Conservation (phyloP, 805 yeast species). For the Wickerhamomyces strasburgensis region DNA sequence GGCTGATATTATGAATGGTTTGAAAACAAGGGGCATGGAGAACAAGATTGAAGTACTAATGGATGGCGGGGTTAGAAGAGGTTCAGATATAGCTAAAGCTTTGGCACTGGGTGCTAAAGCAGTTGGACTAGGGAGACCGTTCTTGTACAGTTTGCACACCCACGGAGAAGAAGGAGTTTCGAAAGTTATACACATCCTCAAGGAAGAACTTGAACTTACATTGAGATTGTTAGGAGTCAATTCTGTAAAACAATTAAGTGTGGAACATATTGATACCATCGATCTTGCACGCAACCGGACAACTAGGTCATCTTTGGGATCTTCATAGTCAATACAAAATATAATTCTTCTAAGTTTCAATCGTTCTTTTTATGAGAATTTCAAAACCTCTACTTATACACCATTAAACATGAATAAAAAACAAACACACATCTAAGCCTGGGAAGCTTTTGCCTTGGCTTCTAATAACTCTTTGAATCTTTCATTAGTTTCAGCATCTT, state of each 20-base stretch:
- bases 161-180: slow-evolving; percentile 74
- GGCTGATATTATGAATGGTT: slow-evolving; percentile 59
- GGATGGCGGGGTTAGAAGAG: slow-evolving; percentile 70
- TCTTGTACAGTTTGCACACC: slow-evolving; percentile 71
- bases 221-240: slow-evolving; percentile 65
- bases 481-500: slow-evolving; percentile 28
- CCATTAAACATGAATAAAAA: no score
- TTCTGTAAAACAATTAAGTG: slow-evolving; percentile 36
- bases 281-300: not conserved
- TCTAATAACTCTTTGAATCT: slow-evolving; percentile 27
- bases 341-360: no score
- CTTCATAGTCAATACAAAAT: no score
- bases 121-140: slow-evolving; percentile 70
- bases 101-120: slow-evolving; percentile 66
- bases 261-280: not conserved
- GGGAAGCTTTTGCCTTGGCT: slow-evolving; percentile 23
- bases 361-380: not conserved
- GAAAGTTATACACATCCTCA: slow-evolving; percentile 56
- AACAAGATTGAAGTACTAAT: slow-evolving; percentile 52
- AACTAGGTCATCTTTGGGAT: not conserved
- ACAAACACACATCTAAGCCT: slow-evolving; percentile 6
- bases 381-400: not conserved
- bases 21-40: slow-evolving; percentile 41
- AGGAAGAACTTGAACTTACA: slow-evolving; percentile 56
- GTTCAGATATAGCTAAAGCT: slow-evolving; percentile 62